These are phyloP conservation scores for Lentinula lateritia DNA, from an alignment of 768 basidiomycete genomes.

Conservation along the genomic window DNA sequence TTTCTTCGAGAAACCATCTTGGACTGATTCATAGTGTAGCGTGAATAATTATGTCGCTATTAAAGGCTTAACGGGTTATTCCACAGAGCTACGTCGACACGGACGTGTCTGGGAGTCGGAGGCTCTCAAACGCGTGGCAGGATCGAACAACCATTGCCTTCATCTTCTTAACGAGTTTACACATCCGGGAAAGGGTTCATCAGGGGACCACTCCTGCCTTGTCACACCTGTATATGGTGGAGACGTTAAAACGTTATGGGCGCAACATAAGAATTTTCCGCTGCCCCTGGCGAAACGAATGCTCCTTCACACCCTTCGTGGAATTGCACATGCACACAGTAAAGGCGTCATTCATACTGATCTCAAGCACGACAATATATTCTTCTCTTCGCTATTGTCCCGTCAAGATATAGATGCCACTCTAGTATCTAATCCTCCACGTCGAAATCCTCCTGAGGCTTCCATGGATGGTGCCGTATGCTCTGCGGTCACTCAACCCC, in stretches of 20 bases:
- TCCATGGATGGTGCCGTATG: constrained; percentile 5
- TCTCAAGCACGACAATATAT: constrained; percentile 12
- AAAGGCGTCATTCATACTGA: constrained; percentile 10
- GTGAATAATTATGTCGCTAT: constrained; percentile 22
- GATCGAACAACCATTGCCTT: constrained; percentile 8
- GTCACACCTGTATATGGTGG: constrained; percentile 9
- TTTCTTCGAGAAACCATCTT: constrained; percentile 1
- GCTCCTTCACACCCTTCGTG: constrained; percentile 11
- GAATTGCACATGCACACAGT: constrained; percentile 10
- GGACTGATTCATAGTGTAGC: constrained; percentile 3
- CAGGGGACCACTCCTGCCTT: constrained; percentile 10
- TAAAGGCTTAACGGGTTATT: constrained; percentile 21
- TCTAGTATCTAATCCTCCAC: constrained; percentile 4
- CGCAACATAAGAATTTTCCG: neutral
- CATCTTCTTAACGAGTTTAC: constrained; percentile 6
- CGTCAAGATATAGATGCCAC: neutral
- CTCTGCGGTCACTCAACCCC: constrained; percentile 9
- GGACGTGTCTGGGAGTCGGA: constrained; percentile 17
- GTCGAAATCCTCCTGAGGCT: constrained; percentile 6
- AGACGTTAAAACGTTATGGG: constrained; percentile 7
- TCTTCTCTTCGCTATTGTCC: constrained; percentile 1
- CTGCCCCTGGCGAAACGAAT: constrained; percentile 7
- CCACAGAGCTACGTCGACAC: constrained; percentile 14
- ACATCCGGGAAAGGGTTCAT: constrained; percentile 4
- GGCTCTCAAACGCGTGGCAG: neutral